Conservation (phyloP, 2,329 filamentous ascomycete genomes). For the Verticillium alfalfae region DNA sequence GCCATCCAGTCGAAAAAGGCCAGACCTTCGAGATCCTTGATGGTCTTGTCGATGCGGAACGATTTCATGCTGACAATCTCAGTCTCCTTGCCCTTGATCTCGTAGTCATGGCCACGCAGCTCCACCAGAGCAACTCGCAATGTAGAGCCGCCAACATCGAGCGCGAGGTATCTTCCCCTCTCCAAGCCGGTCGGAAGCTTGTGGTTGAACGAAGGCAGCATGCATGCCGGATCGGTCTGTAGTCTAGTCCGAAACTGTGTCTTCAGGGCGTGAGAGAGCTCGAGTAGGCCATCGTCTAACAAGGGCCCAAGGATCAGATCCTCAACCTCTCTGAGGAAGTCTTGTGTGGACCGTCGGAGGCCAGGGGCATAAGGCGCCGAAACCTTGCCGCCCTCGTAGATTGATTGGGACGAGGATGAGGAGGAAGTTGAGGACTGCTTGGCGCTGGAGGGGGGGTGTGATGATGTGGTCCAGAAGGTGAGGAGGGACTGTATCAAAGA, state of each 20-base stretch:
- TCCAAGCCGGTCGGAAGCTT: constrained; percentile 57
- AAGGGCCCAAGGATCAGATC: constrained; percentile 42
- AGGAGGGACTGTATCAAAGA: constrained; percentile 53
- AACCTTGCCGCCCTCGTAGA: background rate
- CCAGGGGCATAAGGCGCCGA: background rate
- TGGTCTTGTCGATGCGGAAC: constrained; percentile 49
- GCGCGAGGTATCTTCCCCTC: constrained; percentile 52
- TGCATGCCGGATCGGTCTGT: constrained; percentile 47
- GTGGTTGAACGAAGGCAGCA: constrained; percentile 63
- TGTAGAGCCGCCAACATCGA: constrained; percentile 67
- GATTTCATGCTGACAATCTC: constrained; percentile 49
- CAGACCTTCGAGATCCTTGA: constrained; percentile 53
- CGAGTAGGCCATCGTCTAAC: constrained; percentile 35
- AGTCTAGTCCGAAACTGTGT: constrained; percentile 49
- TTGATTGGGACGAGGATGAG: background rate
- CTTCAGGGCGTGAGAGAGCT: constrained; percentile 45
- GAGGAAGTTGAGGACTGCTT: constrained; percentile 6
- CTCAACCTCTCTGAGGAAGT: constrained; percentile 54
- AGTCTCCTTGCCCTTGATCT: constrained; percentile 30
- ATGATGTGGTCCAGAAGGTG: constrained; percentile 10
- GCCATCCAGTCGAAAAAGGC: constrained; percentile 67
- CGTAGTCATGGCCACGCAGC: constrained; percentile 39
- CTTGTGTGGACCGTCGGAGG: constrained; percentile 27
- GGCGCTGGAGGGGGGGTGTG: background rate
- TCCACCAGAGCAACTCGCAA: constrained; percentile 60